Base-by-base conservation (phyloP, 1,284 basidiomycete genomes). In the Leccinum proliferum region DNA sequence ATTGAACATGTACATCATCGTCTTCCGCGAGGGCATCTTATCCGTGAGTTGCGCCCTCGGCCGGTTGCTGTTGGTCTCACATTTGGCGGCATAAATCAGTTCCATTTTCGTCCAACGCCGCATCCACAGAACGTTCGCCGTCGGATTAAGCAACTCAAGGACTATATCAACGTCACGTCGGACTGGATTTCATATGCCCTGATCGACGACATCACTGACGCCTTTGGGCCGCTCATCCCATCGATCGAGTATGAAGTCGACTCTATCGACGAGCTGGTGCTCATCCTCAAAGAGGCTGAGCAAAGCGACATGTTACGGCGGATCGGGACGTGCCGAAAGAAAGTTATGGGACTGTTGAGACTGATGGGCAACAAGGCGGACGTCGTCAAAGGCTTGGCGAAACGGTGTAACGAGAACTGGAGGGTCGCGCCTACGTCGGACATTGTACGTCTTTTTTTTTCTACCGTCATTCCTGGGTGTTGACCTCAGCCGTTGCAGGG, bases 101-200 rank as follows among this genome's bases (percentile, higher is more conserved):
- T 99, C 83, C 97, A 99, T 76, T 99, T 98, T 83, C 84, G 94
- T 39, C 92, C 93, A 12, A 98, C 97, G 0, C 94, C 97, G 0
- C 97, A 99, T 72, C 96, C 97, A 2, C 95, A 98, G 72, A 98
- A 97, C 74, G 97, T 99, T 39, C 92, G 97, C 11, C 84, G 96
- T 48, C 92, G 97, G 39, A 99, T 99, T 76, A 98, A 98, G 79
- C 97, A 99, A 76, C 90, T 99, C 66, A 98, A 97, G 74, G 97
- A 99, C 80, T 99, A 98, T 78, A 99, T 99, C 77, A 92, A 87
- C 66, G 97, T 99, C 68, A 98, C 97, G 0, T 97, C 95, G 4
- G 97, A 99, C 78, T 99, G 97, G 97, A 99, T 99, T 69, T 98
- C 96, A 12, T 99, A 99, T 71, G 97, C 97, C 15, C 87, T 99